Evolutionary conservation across 129 eudicot species (phyloP), one percentile per base, ranked within the genome.

Genomic region (Helichrysum umbraculigerum): DNA sequence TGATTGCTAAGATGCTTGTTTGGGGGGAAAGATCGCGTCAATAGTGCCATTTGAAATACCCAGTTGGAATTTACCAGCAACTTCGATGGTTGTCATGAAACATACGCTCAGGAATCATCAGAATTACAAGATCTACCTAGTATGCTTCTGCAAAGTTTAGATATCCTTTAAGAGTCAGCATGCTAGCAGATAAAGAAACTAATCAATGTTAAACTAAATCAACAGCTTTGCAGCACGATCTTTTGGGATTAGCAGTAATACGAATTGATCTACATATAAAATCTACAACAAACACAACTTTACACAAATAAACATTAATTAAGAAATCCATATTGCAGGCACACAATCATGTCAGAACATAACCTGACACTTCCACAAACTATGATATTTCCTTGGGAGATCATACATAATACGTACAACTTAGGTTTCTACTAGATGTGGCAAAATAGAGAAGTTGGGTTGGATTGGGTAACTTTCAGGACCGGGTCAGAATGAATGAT

Each of bases 21-120:
- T 4, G 61, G 69, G 30, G 70, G 22, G 74, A 63, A 60, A 3
- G 59, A 72, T 59, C 50, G 74, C 54, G 41, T 62, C 71, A 60
- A 28, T 28, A 68, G 71, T 47, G 81, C 73, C 85, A 83, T 75
- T 29, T 62, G 41, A 21, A 35, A 37, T 78, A 60, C 63, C 47
- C 22, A 39, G 33, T 25, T 28, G 20, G 68, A 77, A 56, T 35
- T 54, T 68, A 56, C 59, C 68, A 68, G 41, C 64, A 77, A 56
- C 69, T 39, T 52, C 41, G 1, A 33, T 70, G 4, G 20, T 19
- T 30, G 33, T 59, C 63, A 59, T 33, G 62, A 44, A 42, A 56
- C 16, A 67, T 47, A 61, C 15, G 4, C 16, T 10, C 21, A 7
- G 9, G 50, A 56, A 41, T 60, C 64, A 14, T 71, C 56, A 71